Conservation (phyloP, 345 rosid genomes). For the Citrus unshiu region DNA sequence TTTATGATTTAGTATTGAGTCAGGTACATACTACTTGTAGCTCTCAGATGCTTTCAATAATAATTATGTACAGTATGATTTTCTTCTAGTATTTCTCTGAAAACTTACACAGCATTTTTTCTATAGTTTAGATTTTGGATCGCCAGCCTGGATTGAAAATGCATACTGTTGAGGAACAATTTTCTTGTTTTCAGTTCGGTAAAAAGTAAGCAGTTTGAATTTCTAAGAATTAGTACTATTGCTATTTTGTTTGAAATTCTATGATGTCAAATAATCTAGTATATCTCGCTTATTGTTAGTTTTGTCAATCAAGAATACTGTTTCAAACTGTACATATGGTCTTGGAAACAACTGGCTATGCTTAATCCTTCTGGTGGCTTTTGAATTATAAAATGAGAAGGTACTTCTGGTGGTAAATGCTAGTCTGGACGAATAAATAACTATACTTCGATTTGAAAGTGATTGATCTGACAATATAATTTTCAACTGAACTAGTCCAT, state of each 20-base stretch:
- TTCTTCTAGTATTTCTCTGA: neutral
- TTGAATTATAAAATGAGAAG: neutral
- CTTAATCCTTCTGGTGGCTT: neutral
- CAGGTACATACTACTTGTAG: slow-evolving; percentile 30
- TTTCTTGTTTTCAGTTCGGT: slow-evolving; percentile 55
- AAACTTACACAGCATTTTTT: neutral
- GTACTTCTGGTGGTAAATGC: neutral
- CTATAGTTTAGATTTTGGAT: slow-evolving; percentile 43
- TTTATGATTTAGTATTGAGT: slow-evolving; percentile 49
- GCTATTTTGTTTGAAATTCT: neutral
- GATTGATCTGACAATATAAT: neutral
- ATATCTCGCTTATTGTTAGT: neutral
- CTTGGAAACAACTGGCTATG: neutral
- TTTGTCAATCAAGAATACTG: neutral
- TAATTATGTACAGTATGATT: neutral
- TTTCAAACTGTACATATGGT: neutral
- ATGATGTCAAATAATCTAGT: neutral
- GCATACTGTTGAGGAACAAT: slow-evolving; percentile 55
- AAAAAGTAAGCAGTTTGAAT: slow-evolving; percentile 45
- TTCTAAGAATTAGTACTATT: neutral
- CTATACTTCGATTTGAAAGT: too few species aligned
- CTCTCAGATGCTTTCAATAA: neutral
- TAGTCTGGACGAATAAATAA: neutral
- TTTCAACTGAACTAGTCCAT: neutral
- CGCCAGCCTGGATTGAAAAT: slow-evolving; percentile 48